phyloP scores from a whole-genome alignment of 768 basidiomycete species.

The Collybiopsis luxurians region DNA sequence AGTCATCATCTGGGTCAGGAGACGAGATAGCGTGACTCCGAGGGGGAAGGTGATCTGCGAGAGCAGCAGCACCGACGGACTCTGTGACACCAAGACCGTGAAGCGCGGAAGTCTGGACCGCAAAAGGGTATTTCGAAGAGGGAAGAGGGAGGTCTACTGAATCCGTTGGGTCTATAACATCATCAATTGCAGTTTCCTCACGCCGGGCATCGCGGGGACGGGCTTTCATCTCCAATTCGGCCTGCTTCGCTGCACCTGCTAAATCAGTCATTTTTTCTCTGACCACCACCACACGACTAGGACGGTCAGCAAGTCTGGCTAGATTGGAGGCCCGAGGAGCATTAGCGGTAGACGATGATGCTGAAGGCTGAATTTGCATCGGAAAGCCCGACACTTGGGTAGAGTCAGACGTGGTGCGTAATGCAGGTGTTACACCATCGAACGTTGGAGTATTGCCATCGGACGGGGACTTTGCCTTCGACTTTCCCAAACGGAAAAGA shows the following conservation, averaged over 20 bases:
- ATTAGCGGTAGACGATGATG: constrained; percentile 33
- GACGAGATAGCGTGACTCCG: constrained; percentile 59
- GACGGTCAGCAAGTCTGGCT: constrained; percentile 26
- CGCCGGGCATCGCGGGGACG: constrained; percentile 43
- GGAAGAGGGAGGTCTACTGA: constrained; percentile 76
- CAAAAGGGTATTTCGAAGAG: constrained; percentile 66
- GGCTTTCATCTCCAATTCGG: constrained; percentile 66
- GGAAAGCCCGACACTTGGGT: constrained; percentile 46
- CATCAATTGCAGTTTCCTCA: constrained; percentile 38
- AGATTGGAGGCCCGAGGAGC: constrained; percentile 32
- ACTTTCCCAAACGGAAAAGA: constrained; percentile 65
- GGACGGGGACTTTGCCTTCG: constrained; percentile 60
- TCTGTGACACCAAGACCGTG: constrained; percentile 73
- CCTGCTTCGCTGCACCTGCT: constrained; percentile 66
- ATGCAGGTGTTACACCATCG: constrained; percentile 40
- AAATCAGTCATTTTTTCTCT: constrained; percentile 79
- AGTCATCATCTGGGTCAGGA: constrained; percentile 40
- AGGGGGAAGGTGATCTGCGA: constrained; percentile 73
- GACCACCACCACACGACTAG: constrained; percentile 75
- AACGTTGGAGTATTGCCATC: constrained; percentile 27
- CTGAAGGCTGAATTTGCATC: constrained; percentile 27
- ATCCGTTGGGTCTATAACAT: constrained; percentile 82
- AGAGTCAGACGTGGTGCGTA: constrained; percentile 67
- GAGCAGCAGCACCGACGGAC: constrained; percentile 70
- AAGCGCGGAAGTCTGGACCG: constrained; percentile 71